These are phyloP conservation scores for Acacia pycnantha DNA, from an alignment of 331 rosid species.

Conservation along the genomic window DNA sequence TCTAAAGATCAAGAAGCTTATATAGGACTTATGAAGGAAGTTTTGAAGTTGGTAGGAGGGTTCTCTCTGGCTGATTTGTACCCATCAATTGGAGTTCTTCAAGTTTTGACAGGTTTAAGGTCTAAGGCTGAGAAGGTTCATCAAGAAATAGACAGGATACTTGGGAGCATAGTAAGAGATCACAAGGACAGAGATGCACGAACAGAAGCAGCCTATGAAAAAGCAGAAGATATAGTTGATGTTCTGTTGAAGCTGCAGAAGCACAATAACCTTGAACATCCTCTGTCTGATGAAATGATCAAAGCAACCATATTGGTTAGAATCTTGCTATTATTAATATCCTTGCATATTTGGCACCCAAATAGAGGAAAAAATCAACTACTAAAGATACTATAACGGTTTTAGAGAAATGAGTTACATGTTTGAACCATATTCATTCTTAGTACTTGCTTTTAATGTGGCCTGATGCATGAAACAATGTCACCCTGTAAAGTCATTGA, in stretches of 20 bases:
- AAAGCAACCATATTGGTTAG: constrained; percentile 60
- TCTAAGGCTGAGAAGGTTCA: constrained; percentile 35
- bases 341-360: background rate
- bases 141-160: constrained; percentile 38
- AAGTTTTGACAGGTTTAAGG: constrained; percentile 34
- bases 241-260: constrained; percentile 48
- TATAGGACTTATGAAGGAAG: constrained; percentile 37
- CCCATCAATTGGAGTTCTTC: constrained; percentile 43
- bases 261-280: constrained; percentile 41
- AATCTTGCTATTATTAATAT: background rate
- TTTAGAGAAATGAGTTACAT: background rate
- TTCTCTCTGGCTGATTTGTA: constrained; percentile 49
- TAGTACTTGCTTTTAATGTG: background rate
- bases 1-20: constrained; percentile 43
- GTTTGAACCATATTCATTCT: background rate
- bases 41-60: constrained; percentile 27
- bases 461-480: background rate
- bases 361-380: background rate
- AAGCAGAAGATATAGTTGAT: constrained; percentile 40
- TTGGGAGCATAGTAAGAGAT: constrained; percentile 41
- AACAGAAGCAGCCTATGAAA: background rate
- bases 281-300: constrained; percentile 38
- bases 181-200: constrained; percentile 24
- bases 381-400: background rate
- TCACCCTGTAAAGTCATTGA: background rate